Percentiles rank a stretch among this genome's conserved stretches.
Conservation (phyloP, 257 asterid species). For the Primulina tabacum region DNA sequence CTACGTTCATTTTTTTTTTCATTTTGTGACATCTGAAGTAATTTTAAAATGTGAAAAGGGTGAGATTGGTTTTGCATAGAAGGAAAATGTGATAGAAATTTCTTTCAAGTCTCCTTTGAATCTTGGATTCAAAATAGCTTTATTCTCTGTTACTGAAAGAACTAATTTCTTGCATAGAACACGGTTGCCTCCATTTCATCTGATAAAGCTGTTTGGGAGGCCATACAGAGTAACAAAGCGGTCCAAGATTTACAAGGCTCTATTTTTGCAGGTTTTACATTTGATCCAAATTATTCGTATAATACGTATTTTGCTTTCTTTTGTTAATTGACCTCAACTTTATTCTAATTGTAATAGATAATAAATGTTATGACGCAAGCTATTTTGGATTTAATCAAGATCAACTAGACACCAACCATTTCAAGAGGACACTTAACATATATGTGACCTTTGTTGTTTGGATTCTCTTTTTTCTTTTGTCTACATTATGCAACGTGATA, state of each 20-base stretch:
- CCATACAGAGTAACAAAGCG: conserved; percentile 47
- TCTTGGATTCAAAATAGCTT: not conserved
- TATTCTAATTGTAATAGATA: too few species aligned
- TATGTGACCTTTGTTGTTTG: too few species aligned
- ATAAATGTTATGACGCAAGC: too few species aligned
- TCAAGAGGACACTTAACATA: not conserved
- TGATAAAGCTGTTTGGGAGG: conserved; percentile 67
- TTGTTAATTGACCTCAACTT: not conserved
- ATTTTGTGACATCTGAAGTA: not conserved
- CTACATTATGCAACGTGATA: too few species aligned
- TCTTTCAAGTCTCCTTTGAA: not conserved
- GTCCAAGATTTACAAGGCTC: conserved; percentile 46
- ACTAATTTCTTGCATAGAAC: conserved; percentile 32
- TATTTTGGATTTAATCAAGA: too few species aligned
- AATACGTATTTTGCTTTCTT: not conserved
- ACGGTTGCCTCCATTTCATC: conserved; percentile 51
- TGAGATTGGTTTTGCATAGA: not conserved
- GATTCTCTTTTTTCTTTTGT: too few species aligned
- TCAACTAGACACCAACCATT: not conserved
- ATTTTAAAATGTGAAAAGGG: not conserved
- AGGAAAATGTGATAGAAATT: not conserved
- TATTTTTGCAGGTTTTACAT: conserved; percentile 41
- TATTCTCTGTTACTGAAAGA: not conserved
- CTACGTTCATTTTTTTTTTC: not conserved
- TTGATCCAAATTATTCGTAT: not conserved